Evolutionary conservation across 1,284 basidiomycete species (phyloP), one percentile per base, ranked within the genome.

Genomic region (Naganishia liquefaciens): DNA sequence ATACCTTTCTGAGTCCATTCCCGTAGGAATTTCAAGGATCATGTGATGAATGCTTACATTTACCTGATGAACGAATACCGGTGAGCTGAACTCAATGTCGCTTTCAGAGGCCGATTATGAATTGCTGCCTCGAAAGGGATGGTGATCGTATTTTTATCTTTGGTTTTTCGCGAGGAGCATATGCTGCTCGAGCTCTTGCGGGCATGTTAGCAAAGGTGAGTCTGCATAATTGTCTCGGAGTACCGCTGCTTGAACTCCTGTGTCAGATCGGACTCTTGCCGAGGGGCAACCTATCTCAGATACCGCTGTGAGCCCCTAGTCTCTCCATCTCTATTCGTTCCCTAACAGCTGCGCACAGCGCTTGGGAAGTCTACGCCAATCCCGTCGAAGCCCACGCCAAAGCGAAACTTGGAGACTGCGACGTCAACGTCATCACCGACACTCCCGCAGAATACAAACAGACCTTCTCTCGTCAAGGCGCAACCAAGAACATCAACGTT

Each of bases 61-160:
- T 63, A 54, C 28, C 27, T 63, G 6, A 63, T 63, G 62, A 53
- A 63, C 21, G 51, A 63, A 21, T 63, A 63, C 52, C 62, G 53
- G 62, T 63, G 21, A 43, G 62, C 40, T 10, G 40, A 19, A 46
- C 10, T 13, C 23, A 5, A 9, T 37, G n/a, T 27, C 19, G 23
- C 23, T 42, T 2, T 25, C 28, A 42, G 28, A 21, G 30, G 39
- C 43, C 23, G 13, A 28, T 30, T 27, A 30, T 23, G 40, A 43
- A 15, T 33, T 19, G 30, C 17, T 9, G 5, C 13, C n/a, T 43
- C 21, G 39, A 23, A n/a, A 69, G 68, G 2, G 70, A 72, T 11
- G 75, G 75, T 0, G 80, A 81, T 65, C 73, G 73, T 57, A 73
- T 81, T 63, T 80, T 71, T 69, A 70, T 80, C 47, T 77, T 80